Evolutionary conservation across 1,284 basidiomycete genomes (phyloP).

Genomic region (Phylloporus gajari): DNA sequence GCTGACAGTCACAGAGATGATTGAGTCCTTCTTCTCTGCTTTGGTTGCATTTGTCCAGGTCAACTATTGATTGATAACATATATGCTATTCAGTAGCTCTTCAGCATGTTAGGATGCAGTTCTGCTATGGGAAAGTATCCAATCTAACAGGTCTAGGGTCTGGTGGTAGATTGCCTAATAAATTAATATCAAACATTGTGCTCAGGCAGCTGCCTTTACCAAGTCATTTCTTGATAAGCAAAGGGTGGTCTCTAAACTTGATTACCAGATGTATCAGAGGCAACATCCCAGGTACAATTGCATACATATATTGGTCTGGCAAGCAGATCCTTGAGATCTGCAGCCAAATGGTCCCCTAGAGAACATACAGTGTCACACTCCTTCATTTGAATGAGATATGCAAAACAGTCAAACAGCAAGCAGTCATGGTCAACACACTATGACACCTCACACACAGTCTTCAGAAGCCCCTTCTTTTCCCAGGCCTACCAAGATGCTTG

Average conservation of each 20-base stretch:
- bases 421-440: constrained; percentile 27
- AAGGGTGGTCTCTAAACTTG: constrained; percentile 15
- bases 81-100: not conserved
- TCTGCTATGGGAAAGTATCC: not conserved
- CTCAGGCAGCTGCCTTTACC: not conserved
- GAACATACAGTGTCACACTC: not conserved
- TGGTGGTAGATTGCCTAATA: rapidly evolving
- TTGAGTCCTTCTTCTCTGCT: not conserved
- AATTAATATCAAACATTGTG: not conserved
- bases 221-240: constrained; percentile 11
- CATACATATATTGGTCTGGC: constrained; percentile 19
- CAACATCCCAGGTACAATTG: not conserved
- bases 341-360: not conserved
- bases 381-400: constrained; percentile 9
- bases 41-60: not conserved
- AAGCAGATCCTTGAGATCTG: constrained; percentile 9
- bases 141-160: not conserved
- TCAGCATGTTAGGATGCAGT: not conserved
- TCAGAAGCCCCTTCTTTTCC: constrained; percentile 11
- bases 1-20: not conserved
- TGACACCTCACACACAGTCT: constrained; percentile 1
- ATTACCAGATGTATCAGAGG: not conserved
- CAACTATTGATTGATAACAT: not conserved
- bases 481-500: constrained; percentile 19
- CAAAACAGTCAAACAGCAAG: constrained; percentile 22